Conservation (phyloP, 306 rosid genomes). For the Styphnolobium japonicum region DNA sequence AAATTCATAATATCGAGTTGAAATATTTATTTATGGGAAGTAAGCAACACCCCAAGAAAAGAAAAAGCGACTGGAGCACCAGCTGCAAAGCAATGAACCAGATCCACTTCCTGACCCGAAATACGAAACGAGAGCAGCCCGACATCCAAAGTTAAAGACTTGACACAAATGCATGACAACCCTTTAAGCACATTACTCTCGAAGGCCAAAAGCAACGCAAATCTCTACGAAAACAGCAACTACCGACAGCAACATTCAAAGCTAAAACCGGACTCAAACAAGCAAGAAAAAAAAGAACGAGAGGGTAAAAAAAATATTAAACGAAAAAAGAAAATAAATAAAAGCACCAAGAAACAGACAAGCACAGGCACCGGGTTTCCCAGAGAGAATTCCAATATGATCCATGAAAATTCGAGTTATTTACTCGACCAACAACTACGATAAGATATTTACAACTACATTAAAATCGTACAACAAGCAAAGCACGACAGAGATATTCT, state of each 20-base stretch:
- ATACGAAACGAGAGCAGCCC: slow-evolving; percentile 24
- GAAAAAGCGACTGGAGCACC: background rate
- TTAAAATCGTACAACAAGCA: slow-evolving; percentile 40
- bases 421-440: slow-evolving; percentile 25
- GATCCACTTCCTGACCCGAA: slow-evolving; percentile 46
- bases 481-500: slow-evolving; percentile 14
- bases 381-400: slow-evolving; percentile 50
- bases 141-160: slow-evolving; percentile 25
- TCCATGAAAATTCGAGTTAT: slow-evolving; percentile 51
- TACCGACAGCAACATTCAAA: slow-evolving; percentile 21
- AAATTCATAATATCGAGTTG: background rate
- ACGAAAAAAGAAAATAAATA: background rate
- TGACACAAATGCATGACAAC: slow-evolving; percentile 37
- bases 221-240: slow-evolving; percentile 30
- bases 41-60: background rate
- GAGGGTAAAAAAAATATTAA: background rate
- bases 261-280: slow-evolving; percentile 7
- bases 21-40: background rate
- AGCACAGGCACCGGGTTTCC: slow-evolving; percentile 25
- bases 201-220: slow-evolving; percentile 19
- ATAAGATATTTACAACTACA: slow-evolving; percentile 36
- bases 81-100: slow-evolving; percentile 37
- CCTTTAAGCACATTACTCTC: slow-evolving; percentile 42
- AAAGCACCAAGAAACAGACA: slow-evolving; percentile 20
- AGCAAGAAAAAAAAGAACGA: background rate